phyloP scores from a whole-genome alignment of 2,329 filamentous ascomycete species.

The Uncinocarpus reesii region DNA sequence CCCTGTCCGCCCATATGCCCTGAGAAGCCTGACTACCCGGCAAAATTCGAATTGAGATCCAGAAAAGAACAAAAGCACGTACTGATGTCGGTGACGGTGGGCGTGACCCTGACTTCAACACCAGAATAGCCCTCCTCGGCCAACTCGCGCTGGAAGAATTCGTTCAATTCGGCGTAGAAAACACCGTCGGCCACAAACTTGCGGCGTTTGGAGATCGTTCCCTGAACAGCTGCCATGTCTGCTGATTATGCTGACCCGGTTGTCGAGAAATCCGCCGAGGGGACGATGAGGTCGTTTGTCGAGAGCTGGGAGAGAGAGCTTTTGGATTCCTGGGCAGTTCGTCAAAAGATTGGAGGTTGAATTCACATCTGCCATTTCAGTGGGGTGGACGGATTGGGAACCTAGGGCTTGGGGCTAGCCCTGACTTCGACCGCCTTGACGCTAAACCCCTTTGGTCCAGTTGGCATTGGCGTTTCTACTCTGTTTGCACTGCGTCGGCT shows the following conservation, averaged over 20 bases:
- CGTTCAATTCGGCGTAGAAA: constrained; percentile 99
- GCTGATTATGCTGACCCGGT: constrained; percentile 25
- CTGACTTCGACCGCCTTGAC: neutral
- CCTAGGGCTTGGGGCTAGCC: constrained; percentile 30
- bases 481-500: neutral
- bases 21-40: constrained; percentile 1
- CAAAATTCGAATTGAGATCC: constrained; percentile 12
- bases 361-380: constrained; percentile 23
- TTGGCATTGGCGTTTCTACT: neutral
- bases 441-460: neutral
- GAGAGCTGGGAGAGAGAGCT: constrained; percentile 7
- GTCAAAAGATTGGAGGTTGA: constrained; percentile 13
- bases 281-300: constrained; percentile 8
- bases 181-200: constrained; percentile 96
- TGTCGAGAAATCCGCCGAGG: constrained; percentile 12
- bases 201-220: constrained; percentile 44
- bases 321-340: constrained; percentile 6
- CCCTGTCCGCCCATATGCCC: neutral
- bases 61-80: constrained; percentile 26
- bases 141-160: constrained; percentile 99
- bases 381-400: constrained; percentile 32
- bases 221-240: constrained; percentile 43
- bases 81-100: constrained; percentile 98
- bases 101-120: constrained; percentile 99
- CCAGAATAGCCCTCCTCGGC: constrained; percentile 99